A percentile compares a stretch with the other conserved stretches of the same genome.
Evolutionary conservation across 2,329 filamentous ascomycete species (phyloP).

Genomic region (Penicillium vulpinum): DNA sequence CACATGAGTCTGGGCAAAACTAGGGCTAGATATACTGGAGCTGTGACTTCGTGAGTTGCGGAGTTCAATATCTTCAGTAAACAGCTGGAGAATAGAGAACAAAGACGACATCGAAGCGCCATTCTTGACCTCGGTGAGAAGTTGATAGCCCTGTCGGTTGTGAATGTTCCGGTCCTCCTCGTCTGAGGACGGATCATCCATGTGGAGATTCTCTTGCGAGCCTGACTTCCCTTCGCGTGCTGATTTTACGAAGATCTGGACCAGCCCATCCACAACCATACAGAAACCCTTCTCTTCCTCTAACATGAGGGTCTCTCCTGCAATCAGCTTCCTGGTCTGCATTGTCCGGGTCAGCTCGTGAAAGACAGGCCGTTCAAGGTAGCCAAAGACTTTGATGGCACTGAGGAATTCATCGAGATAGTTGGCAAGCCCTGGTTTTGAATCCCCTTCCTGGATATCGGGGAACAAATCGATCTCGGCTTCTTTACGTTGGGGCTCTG

Average conservation of each 20-base stretch:
- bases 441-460: slow-evolving; percentile 83
- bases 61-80: slow-evolving; percentile 90
- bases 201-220: slow-evolving; percentile 42
- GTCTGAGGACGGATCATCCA: slow-evolving; percentile 55
- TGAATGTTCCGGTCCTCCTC: slow-evolving; percentile 66
- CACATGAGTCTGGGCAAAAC: slow-evolving; percentile 30
- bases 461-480: slow-evolving; percentile 94
- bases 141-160: slow-evolving; percentile 81
- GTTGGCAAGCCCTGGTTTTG: slow-evolving; percentile 88
- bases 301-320: slow-evolving; percentile 88
- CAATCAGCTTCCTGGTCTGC: slow-evolving; percentile 95
- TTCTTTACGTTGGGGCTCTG: slow-evolving; percentile 93
- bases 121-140: slow-evolving; percentile 95
- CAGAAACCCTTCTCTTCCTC: slow-evolving; percentile 99
- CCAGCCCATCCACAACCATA: slow-evolving; percentile 90
- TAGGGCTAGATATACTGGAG: slow-evolving; percentile 38
- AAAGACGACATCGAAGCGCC: slow-evolving; percentile 97
- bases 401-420: slow-evolving; percentile 97
- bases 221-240: slow-evolving; percentile 51
- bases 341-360: slow-evolving; percentile 96
- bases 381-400: slow-evolving; percentile 98
- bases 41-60: slow-evolving; percentile 62
- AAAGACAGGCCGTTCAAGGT: slow-evolving; percentile 92
- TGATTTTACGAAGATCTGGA: slow-evolving; percentile 98
- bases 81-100: slow-evolving; percentile 94